Evolutionary conservation across 257 asterid genomes (phyloP).

Genomic region (Nicotiana undulata): DNA sequence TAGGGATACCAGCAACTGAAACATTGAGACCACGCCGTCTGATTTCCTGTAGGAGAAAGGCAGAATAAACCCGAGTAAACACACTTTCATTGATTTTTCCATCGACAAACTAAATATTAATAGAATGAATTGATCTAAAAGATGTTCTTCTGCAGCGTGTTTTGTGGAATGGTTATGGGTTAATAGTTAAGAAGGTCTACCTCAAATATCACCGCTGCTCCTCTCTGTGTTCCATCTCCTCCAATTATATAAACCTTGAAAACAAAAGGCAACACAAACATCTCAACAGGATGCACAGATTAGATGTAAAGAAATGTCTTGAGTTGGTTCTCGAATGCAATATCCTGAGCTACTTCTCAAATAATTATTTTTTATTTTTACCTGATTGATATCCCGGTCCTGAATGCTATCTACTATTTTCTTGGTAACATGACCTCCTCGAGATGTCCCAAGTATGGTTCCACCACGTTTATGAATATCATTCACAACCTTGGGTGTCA

Average conservation of each 20-base stretch:
- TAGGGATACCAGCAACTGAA: conserved; percentile 78
- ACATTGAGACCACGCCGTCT: conserved; percentile 79
- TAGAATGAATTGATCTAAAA: not conserved
- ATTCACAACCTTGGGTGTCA: conserved; percentile 65
- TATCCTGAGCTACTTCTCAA: not conserved
- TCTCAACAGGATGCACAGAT: not conserved
- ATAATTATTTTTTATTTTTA: not conserved
- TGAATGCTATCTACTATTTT: conserved; percentile 93
- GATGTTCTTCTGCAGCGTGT: not conserved
- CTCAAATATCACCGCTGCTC: conserved; percentile 87
- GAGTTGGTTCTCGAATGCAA: not conserved
- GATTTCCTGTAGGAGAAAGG: conserved; percentile 48
- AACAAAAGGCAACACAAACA: not conserved
- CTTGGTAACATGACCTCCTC: conserved; percentile 73
- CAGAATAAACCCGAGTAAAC: not conserved
- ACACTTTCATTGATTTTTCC: not conserved
- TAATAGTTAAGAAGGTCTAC: conserved; percentile 24
- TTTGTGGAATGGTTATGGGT: not conserved
- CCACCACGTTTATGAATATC: conserved; percentile 95
- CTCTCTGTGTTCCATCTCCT: conserved; percentile 94
- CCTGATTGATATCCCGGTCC: conserved; percentile 94
- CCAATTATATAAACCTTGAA: conserved; percentile 82
- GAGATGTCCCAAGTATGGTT: conserved; percentile 75
- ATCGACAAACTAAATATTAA: not conserved
- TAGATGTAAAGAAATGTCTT: not conserved